Base-by-base conservation (phyloP, 192 early-diverging fungal species). In the Linnemannia schmuckeri region DNA sequence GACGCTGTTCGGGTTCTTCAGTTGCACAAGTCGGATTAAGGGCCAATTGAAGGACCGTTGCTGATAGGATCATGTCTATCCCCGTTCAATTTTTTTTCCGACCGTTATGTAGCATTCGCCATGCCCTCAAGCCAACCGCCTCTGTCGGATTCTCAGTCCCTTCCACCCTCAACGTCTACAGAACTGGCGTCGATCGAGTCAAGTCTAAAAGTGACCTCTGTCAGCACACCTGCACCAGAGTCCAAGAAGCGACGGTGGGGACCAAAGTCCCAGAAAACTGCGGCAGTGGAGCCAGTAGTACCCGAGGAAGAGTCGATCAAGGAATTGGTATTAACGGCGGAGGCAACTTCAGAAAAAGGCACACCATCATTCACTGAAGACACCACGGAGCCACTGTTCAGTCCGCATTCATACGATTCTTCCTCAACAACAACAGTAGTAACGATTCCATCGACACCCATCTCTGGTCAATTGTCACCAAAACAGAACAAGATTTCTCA, bases 221-320 rank as follows among this genome's bases (percentile, higher is more conserved):
- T 33, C 24, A 68, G 3, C 35, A 74, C 35, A 42, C 22, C 27
- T 41, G 33, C 49, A 41, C 0, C 72, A 12, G 80, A 76, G 54
- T 74, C 73, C 37, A 82, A 82, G 49, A 82, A 82, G 38, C 75
- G 40, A 40, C 54, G 80, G 24, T 82, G 80, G 80, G 80, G 80
- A 38, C 80, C 80, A 20, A 82, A 82, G 49, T 40, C 52, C 18
- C 75, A 76, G 35, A 76, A 76, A 15, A 22, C 55, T 15, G 27
- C 41, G 22, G 13, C 24, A 69, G 41, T 49, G 27, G n/a, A 41
- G 4, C 49, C 35, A n/a, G 9, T 77, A 1, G 17, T 33, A 9
- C 76, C 27, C 17, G 52, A 44, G 42, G 27, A 68, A 24, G 46
- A 49, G n/a, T 12, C 74, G 38, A 75, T 49, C 37, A 24, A 30